phyloP scores from a whole-genome alignment of 2,329 filamentous ascomycete genomes.

The Nemania bipapillata region DNA sequence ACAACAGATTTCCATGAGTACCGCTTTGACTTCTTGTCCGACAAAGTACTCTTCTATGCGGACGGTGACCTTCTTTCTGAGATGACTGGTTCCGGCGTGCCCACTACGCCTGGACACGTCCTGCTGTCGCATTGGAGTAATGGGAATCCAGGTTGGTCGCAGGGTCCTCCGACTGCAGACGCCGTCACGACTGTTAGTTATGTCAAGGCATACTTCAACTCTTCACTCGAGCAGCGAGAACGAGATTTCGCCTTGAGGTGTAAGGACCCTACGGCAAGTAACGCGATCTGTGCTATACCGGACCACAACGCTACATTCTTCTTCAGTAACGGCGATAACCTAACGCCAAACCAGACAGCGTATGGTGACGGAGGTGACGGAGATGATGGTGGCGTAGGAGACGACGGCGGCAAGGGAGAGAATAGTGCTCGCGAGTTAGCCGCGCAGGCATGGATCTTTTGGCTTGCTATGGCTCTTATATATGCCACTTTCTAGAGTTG shows the following conservation, averaged over 20 bases:
- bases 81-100: conserved; percentile 68
- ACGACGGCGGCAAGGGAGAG: conserved; percentile 5
- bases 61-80: conserved; percentile 68
- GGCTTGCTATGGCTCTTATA: conserved; percentile 27
- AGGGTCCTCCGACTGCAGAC: conserved; percentile 72
- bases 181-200: conserved; percentile 73
- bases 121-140: conserved; percentile 83
- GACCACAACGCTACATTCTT: conserved; percentile 60
- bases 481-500: conserved; percentile 9
- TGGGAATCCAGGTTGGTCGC: conserved; percentile 76
- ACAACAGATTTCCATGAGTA: conserved; percentile 77
- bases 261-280: conserved; percentile 50
- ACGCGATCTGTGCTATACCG: conserved; percentile 63
- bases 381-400: conserved; percentile 6
- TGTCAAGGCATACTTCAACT: conserved; percentile 84
- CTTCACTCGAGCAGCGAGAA: conserved; percentile 59
- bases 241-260: conserved; percentile 58
- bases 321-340: conserved; percentile 60
- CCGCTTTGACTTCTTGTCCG: conserved; percentile 77
- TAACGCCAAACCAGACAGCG: conserved; percentile 61
- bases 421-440: conserved; percentile 20
- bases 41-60: conserved; percentile 73
- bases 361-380: conserved; percentile 40
- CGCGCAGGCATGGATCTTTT: conserved; percentile 24
- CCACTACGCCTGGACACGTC: conserved; percentile 70